Evolutionary conservation across 2,329 filamentous ascomycete species (phyloP).

Genomic region (Coniella lustricola): DNA sequence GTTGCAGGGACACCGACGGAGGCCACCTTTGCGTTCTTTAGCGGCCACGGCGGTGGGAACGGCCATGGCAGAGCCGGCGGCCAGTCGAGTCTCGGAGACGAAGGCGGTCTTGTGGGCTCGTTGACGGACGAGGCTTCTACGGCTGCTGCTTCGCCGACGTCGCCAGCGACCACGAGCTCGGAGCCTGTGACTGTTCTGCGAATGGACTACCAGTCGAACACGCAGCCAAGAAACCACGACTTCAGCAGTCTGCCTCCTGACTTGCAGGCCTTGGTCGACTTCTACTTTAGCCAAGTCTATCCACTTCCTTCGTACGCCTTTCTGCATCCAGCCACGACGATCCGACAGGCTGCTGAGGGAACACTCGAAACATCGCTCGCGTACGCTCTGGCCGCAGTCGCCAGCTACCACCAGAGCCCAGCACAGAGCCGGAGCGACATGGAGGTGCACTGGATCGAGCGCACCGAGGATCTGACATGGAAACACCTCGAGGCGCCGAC

Average conservation of each 20-base stretch:
- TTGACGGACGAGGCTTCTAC: too few relatives aligned
- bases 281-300: conserved; percentile 14
- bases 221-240: too few relatives aligned
- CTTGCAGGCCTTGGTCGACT: conserved; percentile 9
- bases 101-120: conserved; percentile 7
- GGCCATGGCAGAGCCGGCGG: too few relatives aligned
- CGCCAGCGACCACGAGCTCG: conserved; percentile 3
- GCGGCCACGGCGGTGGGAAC: too few relatives aligned
- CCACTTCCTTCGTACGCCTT: conserved; percentile 14
- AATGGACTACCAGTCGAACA: too few relatives aligned
- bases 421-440: conserved; percentile 2
- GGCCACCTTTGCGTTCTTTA: background rate
- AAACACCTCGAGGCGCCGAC: conserved; percentile 19
- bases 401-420: conserved; percentile 8
- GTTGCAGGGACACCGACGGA: conserved; percentile 11
- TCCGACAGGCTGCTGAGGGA: conserved; percentile 10
- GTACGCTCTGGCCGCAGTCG: conserved; percentile 12
- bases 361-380: conserved; percentile 6
- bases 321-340: conserved; percentile 13
- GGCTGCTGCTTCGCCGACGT: conserved; percentile 10
- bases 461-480: conserved; percentile 17
- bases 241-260: conserved; percentile 2
- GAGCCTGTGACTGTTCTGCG: background rate
- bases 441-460: conserved; percentile 6
- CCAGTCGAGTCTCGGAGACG: background rate